Percentiles rank a stretch among this genome's conserved stretches.
Conservation (phyloP, 441 rosid species). For the Populus hybrid region DNA sequence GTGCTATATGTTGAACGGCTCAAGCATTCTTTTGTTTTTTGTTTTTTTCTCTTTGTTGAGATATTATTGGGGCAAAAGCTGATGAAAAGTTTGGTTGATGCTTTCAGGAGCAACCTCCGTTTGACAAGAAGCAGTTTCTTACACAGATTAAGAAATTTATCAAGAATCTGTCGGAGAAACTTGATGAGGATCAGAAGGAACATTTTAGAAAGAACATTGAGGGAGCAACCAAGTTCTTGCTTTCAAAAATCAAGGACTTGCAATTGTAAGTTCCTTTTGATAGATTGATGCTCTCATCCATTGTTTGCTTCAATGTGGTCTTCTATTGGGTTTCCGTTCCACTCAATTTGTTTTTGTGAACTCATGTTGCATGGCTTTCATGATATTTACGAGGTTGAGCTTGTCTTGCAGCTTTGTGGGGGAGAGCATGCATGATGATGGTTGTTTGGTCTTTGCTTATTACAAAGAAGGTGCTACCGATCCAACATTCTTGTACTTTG, state of each 20-base stretch:
- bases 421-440: conserved; percentile 88
- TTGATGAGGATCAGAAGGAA: conserved; percentile 53
- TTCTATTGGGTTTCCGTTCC: not conserved
- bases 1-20: not conserved
- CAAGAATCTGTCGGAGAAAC: conserved; percentile 65
- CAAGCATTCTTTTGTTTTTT: not conserved
- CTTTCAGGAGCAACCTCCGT: conserved; percentile 90
- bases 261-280: conserved; percentile 64
- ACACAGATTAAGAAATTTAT: conserved; percentile 66
- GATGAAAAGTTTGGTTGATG: not conserved
- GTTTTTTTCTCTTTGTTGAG: not conserved
- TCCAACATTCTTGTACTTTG: conserved; percentile 94
- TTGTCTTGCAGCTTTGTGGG: conserved; percentile 73
- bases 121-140: conserved; percentile 82
- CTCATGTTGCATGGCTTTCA: not conserved
- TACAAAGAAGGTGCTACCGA: conserved; percentile 94
- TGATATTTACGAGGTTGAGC: not conserved
- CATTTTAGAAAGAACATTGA: conserved; percentile 77
- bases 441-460: conserved; percentile 77
- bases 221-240: conserved; percentile 85
- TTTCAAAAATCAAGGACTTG: conserved; percentile 75
- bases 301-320: not conserved
- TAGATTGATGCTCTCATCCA: not conserved
- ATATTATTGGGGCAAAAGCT: not conserved
- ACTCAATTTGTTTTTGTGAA: not conserved